A percentile compares a stretch with the other conserved stretches of the same genome.
Evolutionary conservation across 2,329 filamentous ascomycete species (phyloP).

Genomic region (Colletotrichum musae): DNA sequence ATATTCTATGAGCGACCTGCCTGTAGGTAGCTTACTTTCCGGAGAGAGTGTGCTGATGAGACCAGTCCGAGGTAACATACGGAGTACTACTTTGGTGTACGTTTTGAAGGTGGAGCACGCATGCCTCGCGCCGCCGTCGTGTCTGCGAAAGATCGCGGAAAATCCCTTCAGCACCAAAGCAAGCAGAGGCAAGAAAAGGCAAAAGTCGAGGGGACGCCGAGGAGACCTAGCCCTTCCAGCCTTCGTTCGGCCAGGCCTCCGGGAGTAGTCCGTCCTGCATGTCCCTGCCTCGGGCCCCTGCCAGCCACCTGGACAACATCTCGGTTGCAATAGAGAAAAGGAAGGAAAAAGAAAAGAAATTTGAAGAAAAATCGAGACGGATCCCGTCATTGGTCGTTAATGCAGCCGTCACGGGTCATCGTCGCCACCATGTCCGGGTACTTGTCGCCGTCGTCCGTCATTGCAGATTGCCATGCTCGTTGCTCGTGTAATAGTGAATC

Average conservation of each 20-base stretch:
- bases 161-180: too few species aligned
- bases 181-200: too few species aligned
- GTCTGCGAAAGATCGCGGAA: too few species aligned
- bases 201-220: too few species aligned
- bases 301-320: constrained; percentile 28
- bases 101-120: too few species aligned
- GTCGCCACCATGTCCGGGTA: constrained; percentile 3
- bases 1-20: too few species aligned
- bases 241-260: neutral
- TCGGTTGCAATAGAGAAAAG: constrained; percentile 18
- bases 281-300: neutral
- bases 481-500: neutral
- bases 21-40: too few species aligned
- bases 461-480: neutral
- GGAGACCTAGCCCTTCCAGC: constrained; percentile 4
- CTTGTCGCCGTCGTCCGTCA: neutral
- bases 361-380: constrained; percentile 22
- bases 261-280: neutral
- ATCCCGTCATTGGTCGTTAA: constrained; percentile 7
- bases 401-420: neutral
- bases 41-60: too few species aligned
- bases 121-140: too few species aligned
- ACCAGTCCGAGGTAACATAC: too few species aligned
- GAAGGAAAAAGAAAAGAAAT: constrained; percentile 24
- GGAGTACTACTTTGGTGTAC: too few species aligned